Base-by-base conservation (phyloP, 257 asterid genomes). In the Solanum acaule region DNA sequence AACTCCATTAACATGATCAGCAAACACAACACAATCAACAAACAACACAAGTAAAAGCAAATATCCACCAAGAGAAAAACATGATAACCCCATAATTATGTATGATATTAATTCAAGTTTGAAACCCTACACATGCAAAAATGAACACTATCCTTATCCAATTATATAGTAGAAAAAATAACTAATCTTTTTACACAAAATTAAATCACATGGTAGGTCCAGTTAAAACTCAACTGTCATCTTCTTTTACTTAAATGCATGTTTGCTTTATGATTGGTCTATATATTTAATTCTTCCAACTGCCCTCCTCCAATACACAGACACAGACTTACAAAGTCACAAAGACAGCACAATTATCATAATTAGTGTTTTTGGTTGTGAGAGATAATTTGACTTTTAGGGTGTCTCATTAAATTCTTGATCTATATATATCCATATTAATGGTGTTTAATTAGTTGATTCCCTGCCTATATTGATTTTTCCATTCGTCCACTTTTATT, bases 201-300 rank as follows among this genome's bases (percentile, higher is more conserved):
- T 25, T 67, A 65, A 65, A 44, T 82, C 86, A 82, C 86, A 82
- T 82, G 70, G 86, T 82, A 49, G 86, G 86, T 82, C 86, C 86
- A 29, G 20, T 49, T 82, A 29, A 82, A 49, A 49, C 70, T 49
- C 70, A 82, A 82, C 86, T 6, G 31, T 6, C 1, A 16, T 82
- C 86, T 82, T 49, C 70, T 49, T 9, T 18, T 46, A 82, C 68
- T 20, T 82, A 49, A 82, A 82, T 82, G 86, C 70, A 82, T 49
- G 70, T 31, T 49, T 5, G 11, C 70, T 82, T 31, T 81, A 49
- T 20, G 70, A 81, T 81, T 81, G 67, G 20, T 7, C 27, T 18
- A 82, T 29, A 14, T 35, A 29, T 49, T 82, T 29, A 82, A 46
- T 49, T 82, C 31, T 29, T 49, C 29, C 86, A 82, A 82, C 86